These are phyloP conservation scores for Sporothrix brasiliensis DNA, from an alignment of 2,329 filamentous ascomycete species.

Conservation along the genomic window DNA sequence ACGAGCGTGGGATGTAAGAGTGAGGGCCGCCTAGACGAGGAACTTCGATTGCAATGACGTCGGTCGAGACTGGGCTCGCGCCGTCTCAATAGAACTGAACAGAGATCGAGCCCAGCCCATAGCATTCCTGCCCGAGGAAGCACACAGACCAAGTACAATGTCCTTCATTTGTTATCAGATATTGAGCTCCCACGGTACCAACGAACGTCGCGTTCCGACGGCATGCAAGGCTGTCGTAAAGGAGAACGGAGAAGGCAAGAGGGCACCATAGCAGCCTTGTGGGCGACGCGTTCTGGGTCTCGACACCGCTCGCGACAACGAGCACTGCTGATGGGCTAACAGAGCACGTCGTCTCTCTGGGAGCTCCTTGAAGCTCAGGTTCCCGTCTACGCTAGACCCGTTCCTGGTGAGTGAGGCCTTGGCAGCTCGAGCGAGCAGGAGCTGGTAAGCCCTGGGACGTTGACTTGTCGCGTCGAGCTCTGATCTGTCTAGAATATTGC, in stretches of 20 bases:
- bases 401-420: neutral
- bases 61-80: neutral
- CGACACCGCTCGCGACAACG: neutral
- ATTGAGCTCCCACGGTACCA: no score
- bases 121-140: neutral
- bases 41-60: neutral
- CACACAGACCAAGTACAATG: neutral
- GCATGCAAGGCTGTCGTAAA: no score
- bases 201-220: no score
- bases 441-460: neutral
- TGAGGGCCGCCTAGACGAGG: neutral
- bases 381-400: neutral
- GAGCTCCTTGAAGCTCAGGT: neutral
- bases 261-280: neutral
- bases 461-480: neutral
- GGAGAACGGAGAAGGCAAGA: neutral
- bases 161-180: no score
- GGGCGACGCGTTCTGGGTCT: neutral
- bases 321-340: slow-evolving; percentile 4
- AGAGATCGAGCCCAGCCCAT: neutral
- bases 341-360: neutral
- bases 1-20: neutral
- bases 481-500: neutral
- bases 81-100: neutral
- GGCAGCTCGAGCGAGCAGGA: neutral